phyloP scores from a whole-genome alignment of 495 filamentous ascomycete genomes.

The Lichina pygmaea region DNA sequence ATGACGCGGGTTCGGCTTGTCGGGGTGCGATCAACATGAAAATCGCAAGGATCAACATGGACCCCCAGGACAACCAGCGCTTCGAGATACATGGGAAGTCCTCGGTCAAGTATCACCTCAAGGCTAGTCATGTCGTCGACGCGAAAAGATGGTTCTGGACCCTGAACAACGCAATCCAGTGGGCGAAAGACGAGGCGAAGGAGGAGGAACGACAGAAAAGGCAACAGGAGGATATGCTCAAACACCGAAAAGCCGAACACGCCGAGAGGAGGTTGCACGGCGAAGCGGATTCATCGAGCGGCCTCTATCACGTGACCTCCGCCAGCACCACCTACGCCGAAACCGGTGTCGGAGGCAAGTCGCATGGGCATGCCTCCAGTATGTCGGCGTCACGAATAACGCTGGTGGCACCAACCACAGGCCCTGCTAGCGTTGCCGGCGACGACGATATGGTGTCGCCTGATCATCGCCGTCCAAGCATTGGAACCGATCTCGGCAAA shows the following conservation, averaged over 20 bases:
- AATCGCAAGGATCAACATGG: slow-evolving; percentile 85
- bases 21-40: slow-evolving; percentile 97
- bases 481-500: slow-evolving; percentile 22
- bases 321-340: slow-evolving; percentile 18
- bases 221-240: slow-evolving; percentile 46
- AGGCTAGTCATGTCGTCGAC: slow-evolving; percentile 86
- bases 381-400: slow-evolving; percentile 23
- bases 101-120: slow-evolving; percentile 94
- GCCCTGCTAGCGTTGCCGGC: slow-evolving; percentile 16
- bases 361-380: too few relatives aligned
- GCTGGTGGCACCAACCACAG: slow-evolving; percentile 14
- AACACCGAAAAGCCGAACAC: slow-evolving; percentile 43
- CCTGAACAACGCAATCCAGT: slow-evolving; percentile 94
- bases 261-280: slow-evolving; percentile 18
- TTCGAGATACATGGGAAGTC: slow-evolving; percentile 96
- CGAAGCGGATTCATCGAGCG: slow-evolving; percentile 9
- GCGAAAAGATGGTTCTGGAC: slow-evolving; percentile 95
- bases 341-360: slow-evolving; percentile 7
- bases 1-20: slow-evolving; percentile 78
- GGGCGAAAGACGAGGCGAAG: slow-evolving; percentile 86
- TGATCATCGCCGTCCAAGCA: slow-evolving; percentile 30
- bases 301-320: slow-evolving; percentile 1
- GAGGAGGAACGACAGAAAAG: slow-evolving; percentile 54
- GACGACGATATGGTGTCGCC: slow-evolving; percentile 29
- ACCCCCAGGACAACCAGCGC: slow-evolving; percentile 80